These are phyloP conservation scores for Geotrichum citri-aurantii DNA, from an alignment of 1,139 yeast genomes.

Conservation along the genomic window DNA sequence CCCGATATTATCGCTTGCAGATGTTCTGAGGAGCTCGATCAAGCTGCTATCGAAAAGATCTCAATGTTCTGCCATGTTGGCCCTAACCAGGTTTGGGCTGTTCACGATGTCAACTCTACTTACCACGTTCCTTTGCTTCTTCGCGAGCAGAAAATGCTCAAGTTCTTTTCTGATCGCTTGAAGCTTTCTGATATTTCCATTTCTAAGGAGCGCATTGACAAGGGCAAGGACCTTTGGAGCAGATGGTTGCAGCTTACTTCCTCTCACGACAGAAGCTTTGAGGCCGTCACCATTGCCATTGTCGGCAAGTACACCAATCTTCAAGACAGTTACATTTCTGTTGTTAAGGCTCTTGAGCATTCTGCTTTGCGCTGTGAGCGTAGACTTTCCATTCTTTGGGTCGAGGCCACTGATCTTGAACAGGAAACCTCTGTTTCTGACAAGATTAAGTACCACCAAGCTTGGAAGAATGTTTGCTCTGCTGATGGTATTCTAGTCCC, in stretches of 20 bases:
- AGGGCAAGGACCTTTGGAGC: slow-evolving; percentile 63
- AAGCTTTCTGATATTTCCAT: slow-evolving; percentile 49
- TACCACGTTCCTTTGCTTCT: slow-evolving; percentile 93
- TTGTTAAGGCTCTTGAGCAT: slow-evolving; percentile 92
- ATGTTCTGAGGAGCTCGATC: slow-evolving; percentile 78
- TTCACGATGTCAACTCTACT: slow-evolving; percentile 94
- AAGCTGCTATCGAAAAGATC: slow-evolving; percentile 82
- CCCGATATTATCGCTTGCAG: slow-evolving; percentile 99
- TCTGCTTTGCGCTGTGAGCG: slow-evolving; percentile 85
- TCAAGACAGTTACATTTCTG: slow-evolving; percentile 92
- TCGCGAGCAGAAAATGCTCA: slow-evolving; percentile 79
- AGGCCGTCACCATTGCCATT: slow-evolving; percentile 85
- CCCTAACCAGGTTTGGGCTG: slow-evolving; percentile 93
- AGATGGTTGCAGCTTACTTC: slow-evolving; percentile 80
- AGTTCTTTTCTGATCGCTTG: slow-evolving; percentile 66
- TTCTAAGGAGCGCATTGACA: slow-evolving; percentile 48
- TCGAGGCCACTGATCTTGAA: slow-evolving; percentile 88
- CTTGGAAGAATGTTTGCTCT: slow-evolving; percentile 90
- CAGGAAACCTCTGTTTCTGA: slow-evolving; percentile 55
- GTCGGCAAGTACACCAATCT: slow-evolving; percentile 96
- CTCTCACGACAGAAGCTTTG: slow-evolving; percentile 73
- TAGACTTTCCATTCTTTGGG: slow-evolving; percentile 87
- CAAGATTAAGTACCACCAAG: slow-evolving; percentile 80
- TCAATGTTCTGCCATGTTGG: slow-evolving; percentile 99
- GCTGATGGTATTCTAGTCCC: slow-evolving; percentile 98